Evolutionary conservation across 305 asterid genomes (phyloP).

Genomic region (Fraxinus platypoda): DNA sequence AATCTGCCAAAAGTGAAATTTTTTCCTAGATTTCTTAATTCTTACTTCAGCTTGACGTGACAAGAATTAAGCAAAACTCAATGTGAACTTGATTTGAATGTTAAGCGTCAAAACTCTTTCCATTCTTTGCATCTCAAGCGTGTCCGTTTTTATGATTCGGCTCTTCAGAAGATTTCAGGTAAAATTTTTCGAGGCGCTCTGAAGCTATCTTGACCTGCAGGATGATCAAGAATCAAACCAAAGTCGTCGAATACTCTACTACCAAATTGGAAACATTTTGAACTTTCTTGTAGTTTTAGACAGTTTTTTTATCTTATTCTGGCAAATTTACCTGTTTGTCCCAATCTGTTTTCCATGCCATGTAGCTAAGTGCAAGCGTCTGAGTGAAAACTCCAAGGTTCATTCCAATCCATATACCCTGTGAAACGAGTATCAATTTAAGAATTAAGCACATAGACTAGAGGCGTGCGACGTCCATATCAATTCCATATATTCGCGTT

Average conservation of each 20-base stretch:
- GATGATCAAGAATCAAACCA: not conserved
- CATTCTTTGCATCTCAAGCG: conserved; percentile 24
- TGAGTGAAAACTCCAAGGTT: conserved; percentile 41
- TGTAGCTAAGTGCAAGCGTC: conserved; percentile 47
- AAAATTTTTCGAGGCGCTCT: conserved; percentile 39
- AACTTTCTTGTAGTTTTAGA: not conserved
- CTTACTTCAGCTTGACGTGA: not conserved
- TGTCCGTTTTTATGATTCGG: conserved; percentile 15
- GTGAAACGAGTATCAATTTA: not conserved
- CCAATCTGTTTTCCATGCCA: conserved; percentile 56
- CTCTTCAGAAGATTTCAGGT: conserved; percentile 40
- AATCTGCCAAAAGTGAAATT: not conserved
- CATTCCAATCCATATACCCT: conserved; percentile 65
- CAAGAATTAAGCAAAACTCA: not conserved
- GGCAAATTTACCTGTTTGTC: conserved; percentile 34
- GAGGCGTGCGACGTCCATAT: not conserved
- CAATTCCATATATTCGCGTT: not conserved
- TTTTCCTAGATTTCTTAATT: not conserved
- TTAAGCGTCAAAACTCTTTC: not conserved
- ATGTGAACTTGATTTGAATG: not conserved
- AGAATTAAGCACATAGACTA: not conserved
- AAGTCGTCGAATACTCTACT: not conserved
- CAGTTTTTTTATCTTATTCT: not conserved
- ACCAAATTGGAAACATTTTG: not conserved
- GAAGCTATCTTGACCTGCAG: conserved; percentile 24